These are phyloP conservation scores for Dictyostelium citrinum DNA, from an alignment of 78 protist species.

Conservation along the genomic window DNA sequence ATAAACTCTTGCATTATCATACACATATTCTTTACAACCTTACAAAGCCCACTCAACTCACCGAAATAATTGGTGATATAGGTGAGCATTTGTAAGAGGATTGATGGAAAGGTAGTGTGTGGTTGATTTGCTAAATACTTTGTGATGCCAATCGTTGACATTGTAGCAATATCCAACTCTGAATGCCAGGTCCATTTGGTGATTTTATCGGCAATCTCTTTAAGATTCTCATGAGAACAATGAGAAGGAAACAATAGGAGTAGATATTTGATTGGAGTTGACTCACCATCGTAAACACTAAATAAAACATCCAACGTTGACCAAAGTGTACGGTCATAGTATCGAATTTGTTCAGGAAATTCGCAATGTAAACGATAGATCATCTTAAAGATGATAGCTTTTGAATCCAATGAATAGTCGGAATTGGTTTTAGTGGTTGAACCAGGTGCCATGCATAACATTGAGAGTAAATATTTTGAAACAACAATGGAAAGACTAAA, in stretches of 20 bases:
- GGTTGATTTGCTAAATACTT: conserved; percentile 61
- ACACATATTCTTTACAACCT: conserved; percentile 43
- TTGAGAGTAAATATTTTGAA: not conserved
- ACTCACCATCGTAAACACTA: conserved; percentile 28
- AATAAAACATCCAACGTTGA: conserved; percentile 5
- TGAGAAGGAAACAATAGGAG: conserved; percentile 17
- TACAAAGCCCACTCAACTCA: not conserved
- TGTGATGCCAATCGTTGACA: conserved; percentile 55
- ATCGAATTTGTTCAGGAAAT: conserved; percentile 23
- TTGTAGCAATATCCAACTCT: conserved; percentile 27
- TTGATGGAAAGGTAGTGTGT: conserved; percentile 29
- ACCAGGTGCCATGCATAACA: not conserved
- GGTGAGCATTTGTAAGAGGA: conserved; percentile 59
- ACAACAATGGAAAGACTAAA: conserved; percentile 18
- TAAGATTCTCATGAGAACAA: conserved; percentile 24
- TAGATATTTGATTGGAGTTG: conserved; percentile 13
- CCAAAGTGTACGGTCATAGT: conserved; percentile 54
- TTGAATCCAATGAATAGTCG: conserved; percentile 21
- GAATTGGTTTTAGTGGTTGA: not conserved
- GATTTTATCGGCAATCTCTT: conserved; percentile 52
- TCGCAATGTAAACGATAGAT: conserved; percentile 9
- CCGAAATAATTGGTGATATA: conserved; percentile 46
- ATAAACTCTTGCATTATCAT: conserved; percentile 56
- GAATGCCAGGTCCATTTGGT: conserved; percentile 50
- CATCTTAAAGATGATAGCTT: conserved; percentile 15